Conservation (phyloP, 352 stramenopile species). For the Blastocystis sp. region DNA sequence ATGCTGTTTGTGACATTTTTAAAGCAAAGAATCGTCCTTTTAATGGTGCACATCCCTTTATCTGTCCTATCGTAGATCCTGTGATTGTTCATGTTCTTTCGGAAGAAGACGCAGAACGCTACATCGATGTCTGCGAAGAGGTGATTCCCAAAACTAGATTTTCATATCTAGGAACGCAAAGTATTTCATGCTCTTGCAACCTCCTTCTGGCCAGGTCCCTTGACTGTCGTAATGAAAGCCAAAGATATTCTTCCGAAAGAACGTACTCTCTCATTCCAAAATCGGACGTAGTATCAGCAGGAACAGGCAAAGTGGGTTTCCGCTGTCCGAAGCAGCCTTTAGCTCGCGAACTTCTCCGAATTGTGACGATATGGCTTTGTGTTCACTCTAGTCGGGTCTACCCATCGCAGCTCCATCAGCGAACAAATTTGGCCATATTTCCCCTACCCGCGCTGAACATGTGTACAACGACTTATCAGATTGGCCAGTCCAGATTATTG, state of each 20-base stretch:
- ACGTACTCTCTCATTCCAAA: not conserved
- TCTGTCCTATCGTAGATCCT: slow-evolving; percentile 72
- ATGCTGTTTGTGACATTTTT: slow-evolving; percentile 90
- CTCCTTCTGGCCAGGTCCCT: slow-evolving; percentile 89
- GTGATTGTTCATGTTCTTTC: slow-evolving; percentile 93
- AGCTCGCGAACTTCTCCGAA: slow-evolving; percentile 78
- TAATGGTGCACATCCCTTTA: slow-evolving; percentile 35
- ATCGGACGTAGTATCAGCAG: slow-evolving; percentile 71
- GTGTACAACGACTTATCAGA: slow-evolving; percentile 89
- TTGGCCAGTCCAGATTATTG: slow-evolving; percentile 78
- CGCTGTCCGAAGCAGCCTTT: slow-evolving; percentile 85
- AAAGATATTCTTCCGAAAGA: slow-evolving; percentile 71
- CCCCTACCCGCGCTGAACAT: slow-evolving; percentile 85
- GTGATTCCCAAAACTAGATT: not conserved
- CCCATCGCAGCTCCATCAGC: slow-evolving; percentile 92
- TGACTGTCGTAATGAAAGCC: slow-evolving; percentile 90
- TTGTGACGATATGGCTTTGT: slow-evolving; percentile 54
- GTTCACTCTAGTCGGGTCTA: slow-evolving; percentile 68
- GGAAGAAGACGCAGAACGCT: slow-evolving; percentile 74
- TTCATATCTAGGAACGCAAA: not conserved
- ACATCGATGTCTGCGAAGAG: slow-evolving; percentile 76
- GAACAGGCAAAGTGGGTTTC: slow-evolving; percentile 92
- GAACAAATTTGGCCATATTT: slow-evolving; percentile 97
- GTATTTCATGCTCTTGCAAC: slow-evolving; percentile 76
- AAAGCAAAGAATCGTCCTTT: slow-evolving; percentile 74